A percentile compares a stretch with the other conserved stretches of the same genome.
Conservation (phyloP, 192 early-diverging fungal genomes). For the Mortierella antarctica region DNA sequence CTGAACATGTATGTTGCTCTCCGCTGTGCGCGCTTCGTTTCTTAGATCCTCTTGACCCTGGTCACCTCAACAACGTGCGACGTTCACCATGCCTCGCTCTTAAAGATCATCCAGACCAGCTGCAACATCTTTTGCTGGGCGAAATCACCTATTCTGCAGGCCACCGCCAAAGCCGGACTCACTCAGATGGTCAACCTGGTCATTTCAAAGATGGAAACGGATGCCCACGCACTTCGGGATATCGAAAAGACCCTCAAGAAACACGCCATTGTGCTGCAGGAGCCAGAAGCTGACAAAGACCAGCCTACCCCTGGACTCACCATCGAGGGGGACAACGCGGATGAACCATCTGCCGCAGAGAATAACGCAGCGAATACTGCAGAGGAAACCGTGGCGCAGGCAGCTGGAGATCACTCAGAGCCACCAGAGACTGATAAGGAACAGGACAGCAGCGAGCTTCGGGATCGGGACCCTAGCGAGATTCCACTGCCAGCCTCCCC, state of each 20-base stretch:
- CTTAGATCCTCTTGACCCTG: slow-evolving; percentile 51
- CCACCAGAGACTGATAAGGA: background rate
- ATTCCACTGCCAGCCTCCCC: slow-evolving; percentile 44
- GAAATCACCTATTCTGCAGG: slow-evolving; percentile 53
- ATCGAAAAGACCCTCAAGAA: slow-evolving; percentile 40
- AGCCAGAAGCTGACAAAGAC: slow-evolving; percentile 2
- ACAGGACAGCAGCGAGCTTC: background rate
- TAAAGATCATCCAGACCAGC: slow-evolving; percentile 59
- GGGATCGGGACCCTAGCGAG: slow-evolving; percentile 23
- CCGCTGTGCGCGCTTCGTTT: background rate
- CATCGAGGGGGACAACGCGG: background rate
- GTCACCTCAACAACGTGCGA: slow-evolving; percentile 56
- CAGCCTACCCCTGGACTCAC: background rate
- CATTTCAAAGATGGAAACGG: slow-evolving; percentile 54
- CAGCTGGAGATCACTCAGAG: background rate
- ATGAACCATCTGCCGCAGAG: background rate
- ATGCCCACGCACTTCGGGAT: slow-evolving; percentile 38
- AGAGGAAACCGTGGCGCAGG: slow-evolving; percentile 6
- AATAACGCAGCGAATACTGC: background rate
- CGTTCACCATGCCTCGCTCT: slow-evolving; percentile 55
- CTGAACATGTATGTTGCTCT: background rate
- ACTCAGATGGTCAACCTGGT: slow-evolving; percentile 60
- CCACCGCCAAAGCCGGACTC: slow-evolving; percentile 59
- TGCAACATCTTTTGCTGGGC: slow-evolving; percentile 61
- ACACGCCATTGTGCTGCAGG: slow-evolving; percentile 27